phyloP scores from a whole-genome alignment of 441 rosid species.

The Erodium texanum region DNA sequence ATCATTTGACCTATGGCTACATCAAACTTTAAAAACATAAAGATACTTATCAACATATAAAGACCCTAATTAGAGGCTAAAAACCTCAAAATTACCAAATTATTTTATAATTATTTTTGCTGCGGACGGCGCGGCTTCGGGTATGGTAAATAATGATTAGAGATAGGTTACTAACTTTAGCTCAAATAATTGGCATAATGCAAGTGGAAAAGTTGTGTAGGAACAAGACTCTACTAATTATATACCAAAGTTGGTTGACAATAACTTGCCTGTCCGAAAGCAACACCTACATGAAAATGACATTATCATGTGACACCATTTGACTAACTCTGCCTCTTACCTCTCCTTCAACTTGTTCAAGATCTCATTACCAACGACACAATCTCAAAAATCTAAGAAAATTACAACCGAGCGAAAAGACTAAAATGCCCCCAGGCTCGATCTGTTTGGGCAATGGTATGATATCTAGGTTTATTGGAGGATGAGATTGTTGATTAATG shows the following conservation, averaged over 20 bases:
- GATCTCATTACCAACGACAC: no score
- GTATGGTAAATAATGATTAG: neutral
- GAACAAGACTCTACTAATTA: neutral
- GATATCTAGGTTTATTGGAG: no score
- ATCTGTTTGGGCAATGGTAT: no score
- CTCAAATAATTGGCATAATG: neutral
- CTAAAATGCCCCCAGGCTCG: no score
- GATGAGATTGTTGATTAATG: no score
- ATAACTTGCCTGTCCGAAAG: neutral
- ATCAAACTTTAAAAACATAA: no score
- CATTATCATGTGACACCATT: neutral
- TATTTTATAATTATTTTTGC: neutral
- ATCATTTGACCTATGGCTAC: no score
- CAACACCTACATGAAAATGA: neutral
- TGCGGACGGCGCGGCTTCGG: neutral
- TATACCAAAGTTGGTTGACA: neutral
- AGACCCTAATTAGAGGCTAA: no score
- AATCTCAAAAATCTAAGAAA: no score
- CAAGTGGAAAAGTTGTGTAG: neutral
- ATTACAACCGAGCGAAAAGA: no score
- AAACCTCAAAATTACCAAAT: neutral
- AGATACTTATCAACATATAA: no score
- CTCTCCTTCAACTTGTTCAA: no score
- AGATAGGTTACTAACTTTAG: neutral
- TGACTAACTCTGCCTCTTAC: neutral